Evolutionary conservation across 257 asterid species (phyloP), one percentile per base, ranked within the genome.

Genomic region (Jacaranda mimosifolia): DNA sequence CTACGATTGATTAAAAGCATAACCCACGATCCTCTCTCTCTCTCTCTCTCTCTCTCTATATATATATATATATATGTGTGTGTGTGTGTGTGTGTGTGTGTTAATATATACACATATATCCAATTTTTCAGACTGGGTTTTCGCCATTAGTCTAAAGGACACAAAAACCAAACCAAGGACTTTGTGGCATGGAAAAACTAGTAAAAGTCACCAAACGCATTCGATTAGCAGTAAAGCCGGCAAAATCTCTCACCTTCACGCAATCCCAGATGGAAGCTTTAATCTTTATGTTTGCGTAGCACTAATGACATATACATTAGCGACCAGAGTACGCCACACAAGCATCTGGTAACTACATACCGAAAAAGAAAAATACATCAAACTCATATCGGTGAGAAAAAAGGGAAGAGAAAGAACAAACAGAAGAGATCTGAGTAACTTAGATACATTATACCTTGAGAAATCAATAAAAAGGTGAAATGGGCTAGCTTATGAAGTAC

Each of bases 361-460:
- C 38, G 17, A 56, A 53, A 35, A 56, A 7, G 6, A 15, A 51
- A 6, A 6, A 60, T 9, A 57, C 12, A 62, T 48, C 13, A 26
- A 45, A 63, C 71, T 10, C 19, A 62, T 45, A 67, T 40, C 19
- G n/a, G 57, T 10, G 39, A 1, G 63, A 58, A 7, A 58, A 59
- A 73, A 7, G 36, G 77, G 58, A 63, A 15, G 32, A 49, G 13
- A 7, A 58, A 52, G 15, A 72, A 46, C 15, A 48, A 51, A 77
- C 36, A 72, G 26, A 70, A 13, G 74, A 74, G 83, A 82, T 82
- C 83, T 82, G 83, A 48, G 63, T 3, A 67, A 62, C 14, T 35
- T 17, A 52, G 19, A 45, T 18, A 2, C 3, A 60, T 17, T 68
- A 17, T 78, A 82, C 82, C 85, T 77, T 39, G 58, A 40, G 52